A percentile compares a stretch with the other conserved stretches of the same genome.
These are phyloP conservation scores for Durusdinium trenchii DNA, from an alignment of 73 alveolate genomes.

Conservation along the genomic window DNA sequence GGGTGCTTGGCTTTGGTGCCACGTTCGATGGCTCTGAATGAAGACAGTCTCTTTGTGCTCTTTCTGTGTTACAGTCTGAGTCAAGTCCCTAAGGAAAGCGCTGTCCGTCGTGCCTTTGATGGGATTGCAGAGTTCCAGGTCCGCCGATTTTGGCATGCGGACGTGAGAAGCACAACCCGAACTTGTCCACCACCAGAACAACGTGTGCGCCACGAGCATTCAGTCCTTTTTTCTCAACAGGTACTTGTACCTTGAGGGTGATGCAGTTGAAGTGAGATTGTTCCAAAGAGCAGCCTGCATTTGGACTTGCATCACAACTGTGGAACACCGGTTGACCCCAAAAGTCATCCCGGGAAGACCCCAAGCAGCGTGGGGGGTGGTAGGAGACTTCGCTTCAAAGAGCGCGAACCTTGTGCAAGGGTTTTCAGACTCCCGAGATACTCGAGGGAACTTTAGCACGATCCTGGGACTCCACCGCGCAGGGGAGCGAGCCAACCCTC, in stretches of 20 bases:
- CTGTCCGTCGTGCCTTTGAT: background rate
- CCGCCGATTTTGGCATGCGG: background rate
- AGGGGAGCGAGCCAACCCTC: too few species aligned
- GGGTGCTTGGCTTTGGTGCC: too few species aligned
- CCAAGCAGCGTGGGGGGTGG: too few species aligned
- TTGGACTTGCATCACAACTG: background rate
- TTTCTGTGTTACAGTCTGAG: background rate
- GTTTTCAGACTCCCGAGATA: too few species aligned
- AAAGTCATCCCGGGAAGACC: too few species aligned
- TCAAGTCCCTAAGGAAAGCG: background rate
- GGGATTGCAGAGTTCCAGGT: constrained; percentile 3
- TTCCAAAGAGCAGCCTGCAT: background rate
- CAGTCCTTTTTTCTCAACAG: background rate
- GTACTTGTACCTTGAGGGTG: background rate
- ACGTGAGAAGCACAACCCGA: too few species aligned
- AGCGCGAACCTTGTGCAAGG: too few species aligned
- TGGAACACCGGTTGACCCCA: too few species aligned
- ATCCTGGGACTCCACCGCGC: too few species aligned
- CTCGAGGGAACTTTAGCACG: too few species aligned
- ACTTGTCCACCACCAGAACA: too few species aligned
- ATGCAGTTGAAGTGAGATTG: background rate
- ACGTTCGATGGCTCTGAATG: background rate
- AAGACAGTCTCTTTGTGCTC: background rate
- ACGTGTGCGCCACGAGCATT: background rate
- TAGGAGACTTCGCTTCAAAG: too few species aligned